phyloP scores from a whole-genome alignment of 2,329 filamentous ascomycete species.

The Alternaria brassicicola region DNA sequence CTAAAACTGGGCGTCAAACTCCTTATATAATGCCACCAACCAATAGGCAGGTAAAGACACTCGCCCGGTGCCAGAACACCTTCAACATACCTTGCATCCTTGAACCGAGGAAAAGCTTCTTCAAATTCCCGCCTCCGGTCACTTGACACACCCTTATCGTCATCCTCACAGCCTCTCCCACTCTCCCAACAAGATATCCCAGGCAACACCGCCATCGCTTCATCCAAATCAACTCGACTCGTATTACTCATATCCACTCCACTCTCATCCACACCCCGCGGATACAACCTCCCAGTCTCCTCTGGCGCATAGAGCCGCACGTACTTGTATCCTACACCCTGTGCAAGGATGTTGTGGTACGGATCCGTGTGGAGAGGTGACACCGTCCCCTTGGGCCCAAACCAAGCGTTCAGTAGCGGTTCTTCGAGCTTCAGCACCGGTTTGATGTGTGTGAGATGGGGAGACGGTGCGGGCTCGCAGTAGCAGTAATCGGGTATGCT shows the following conservation, averaged over 20 bases:
- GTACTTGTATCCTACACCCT: slow-evolving; percentile 91
- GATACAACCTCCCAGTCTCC: slow-evolving; percentile 61
- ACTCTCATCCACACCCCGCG: slow-evolving; percentile 64
- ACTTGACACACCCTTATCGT: slow-evolving; percentile 13
- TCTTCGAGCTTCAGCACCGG: slow-evolving; percentile 48
- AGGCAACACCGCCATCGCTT: slow-evolving; percentile 60
- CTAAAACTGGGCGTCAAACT: slow-evolving; percentile 87
- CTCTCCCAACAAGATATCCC: slow-evolving; percentile 26
- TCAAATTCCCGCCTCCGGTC: slow-evolving; percentile 28
- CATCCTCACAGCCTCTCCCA: slow-evolving; percentile 49
- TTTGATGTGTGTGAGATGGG: slow-evolving; percentile 24
- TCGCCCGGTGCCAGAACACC: slow-evolving; percentile 81
- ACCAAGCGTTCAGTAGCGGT: slow-evolving; percentile 87
- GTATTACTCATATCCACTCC: slow-evolving; percentile 95
- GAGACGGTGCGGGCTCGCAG: slow-evolving; percentile 58
- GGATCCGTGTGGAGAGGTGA: slow-evolving; percentile 93
- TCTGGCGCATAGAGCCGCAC: slow-evolving; percentile 83
- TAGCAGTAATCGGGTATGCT: slow-evolving; percentile 84
- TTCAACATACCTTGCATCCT: slow-evolving; percentile 71
- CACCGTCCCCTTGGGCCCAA: slow-evolving; percentile 85
- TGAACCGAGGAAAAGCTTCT: slow-evolving; percentile 60
- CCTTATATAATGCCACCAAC: slow-evolving; percentile 98
- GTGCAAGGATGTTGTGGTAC: slow-evolving; percentile 89
- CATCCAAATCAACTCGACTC: slow-evolving; percentile 76
- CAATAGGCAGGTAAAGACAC: slow-evolving; percentile 84